Base-by-base conservation (phyloP, 805 yeast species). In the Candida boleticola region DNA sequence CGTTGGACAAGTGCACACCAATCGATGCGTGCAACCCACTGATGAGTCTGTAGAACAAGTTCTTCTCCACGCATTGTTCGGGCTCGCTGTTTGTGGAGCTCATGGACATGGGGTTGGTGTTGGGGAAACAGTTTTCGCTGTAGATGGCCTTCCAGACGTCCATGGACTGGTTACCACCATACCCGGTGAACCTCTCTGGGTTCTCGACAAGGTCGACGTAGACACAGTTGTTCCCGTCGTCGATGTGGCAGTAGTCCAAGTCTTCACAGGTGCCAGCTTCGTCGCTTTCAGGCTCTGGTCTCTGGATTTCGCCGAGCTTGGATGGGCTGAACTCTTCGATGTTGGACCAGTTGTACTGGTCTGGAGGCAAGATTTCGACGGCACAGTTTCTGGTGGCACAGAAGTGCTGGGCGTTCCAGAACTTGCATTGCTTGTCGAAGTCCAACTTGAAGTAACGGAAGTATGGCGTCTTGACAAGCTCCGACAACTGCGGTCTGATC, bases 11-110 rank as follows among this genome's bases (percentile, higher is more conserved):
- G 64, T 93, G 99, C 1, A 95, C 89, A 5, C 95, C 92, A 47
- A 93, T 89, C 2, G 96, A 87, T 2, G 97, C 89, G 59, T 93
- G 99, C 84, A 93, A 78, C 1, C 99, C 99, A 21, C 93, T 83
- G 18, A 93, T 74, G 40, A 93, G 66, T 50, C 93, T 78, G 65
- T 85, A 93, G 54, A 93, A 93, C 30, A 90, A 80, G 48, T 88
- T 82, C 66, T 92, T 92, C 54, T 95, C 98, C 34, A 83, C 66
- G 59, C 96, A 90, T 63, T 74, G 51, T 61, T 71, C 63, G 52
- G 72, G 63, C 48, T 50, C 57, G 27, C 10, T 7, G n/a, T 53
- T 53, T 29, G 58, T 65, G 1, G 60, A 62, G 25, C 58, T 45
- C 61, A 62, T 56, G 3, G 65, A 54, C 64, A 64, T 60, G 13